Conservation (phyloP, 2,329 filamentous ascomycete genomes). For the Alternaria tenuissima region DNA sequence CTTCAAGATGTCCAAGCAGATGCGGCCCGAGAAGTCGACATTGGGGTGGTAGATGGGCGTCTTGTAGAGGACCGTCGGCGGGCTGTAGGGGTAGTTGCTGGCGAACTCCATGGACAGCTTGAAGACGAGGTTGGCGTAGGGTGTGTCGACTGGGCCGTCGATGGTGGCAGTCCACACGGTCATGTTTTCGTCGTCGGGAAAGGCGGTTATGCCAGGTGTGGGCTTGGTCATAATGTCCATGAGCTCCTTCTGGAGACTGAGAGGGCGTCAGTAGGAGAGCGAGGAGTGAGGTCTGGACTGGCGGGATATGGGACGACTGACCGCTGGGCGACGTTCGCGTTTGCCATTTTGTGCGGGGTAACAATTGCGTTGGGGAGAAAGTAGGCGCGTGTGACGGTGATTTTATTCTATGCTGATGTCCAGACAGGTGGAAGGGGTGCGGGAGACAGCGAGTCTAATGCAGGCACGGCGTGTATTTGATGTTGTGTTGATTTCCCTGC, state of each 20-base stretch:
- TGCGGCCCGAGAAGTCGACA: slow-evolving; percentile 94
- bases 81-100: slow-evolving; percentile 88
- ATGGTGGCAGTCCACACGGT: slow-evolving; percentile 90
- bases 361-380: not conserved
- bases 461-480: slow-evolving; percentile 6
- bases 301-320: slow-evolving; percentile 32
- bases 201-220: slow-evolving; percentile 92
- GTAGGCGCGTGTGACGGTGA: not conserved
- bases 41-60: slow-evolving; percentile 99
- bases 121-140: slow-evolving; percentile 86
- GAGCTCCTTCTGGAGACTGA: slow-evolving; percentile 91
- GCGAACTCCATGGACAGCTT: slow-evolving; percentile 94
- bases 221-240: slow-evolving; percentile 98
- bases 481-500: slow-evolving; percentile 34
- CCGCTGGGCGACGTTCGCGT: slow-evolving; percentile 59
- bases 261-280: slow-evolving; percentile 18
- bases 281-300: slow-evolving; percentile 50
- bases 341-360: slow-evolving; percentile 39
- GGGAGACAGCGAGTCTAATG: not conserved
- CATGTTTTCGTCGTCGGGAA: slow-evolving; percentile 91
- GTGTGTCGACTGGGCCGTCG: slow-evolving; percentile 87
- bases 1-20: slow-evolving; percentile 97
- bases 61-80: slow-evolving; percentile 94
- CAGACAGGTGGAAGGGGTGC: not conserved
- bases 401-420: not conserved